These are phyloP conservation scores for Cladosporium sp. DNA, from an alignment of 2,329 filamentous ascomycete genomes.

Conservation along the genomic window DNA sequence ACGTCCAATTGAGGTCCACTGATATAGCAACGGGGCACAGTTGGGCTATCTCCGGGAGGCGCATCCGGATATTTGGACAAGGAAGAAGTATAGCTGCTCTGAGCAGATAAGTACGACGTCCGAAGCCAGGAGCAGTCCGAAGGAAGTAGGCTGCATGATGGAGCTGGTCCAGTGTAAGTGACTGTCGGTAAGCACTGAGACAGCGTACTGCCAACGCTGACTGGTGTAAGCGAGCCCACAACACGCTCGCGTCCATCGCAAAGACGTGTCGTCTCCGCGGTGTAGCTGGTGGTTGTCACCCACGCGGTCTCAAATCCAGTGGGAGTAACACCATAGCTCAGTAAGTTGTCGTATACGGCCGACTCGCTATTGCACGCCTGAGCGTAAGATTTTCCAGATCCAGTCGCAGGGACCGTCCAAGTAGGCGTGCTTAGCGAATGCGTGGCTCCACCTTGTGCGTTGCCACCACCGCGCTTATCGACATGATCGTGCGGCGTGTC, in stretches of 20 bases:
- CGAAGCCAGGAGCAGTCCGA: constrained; percentile 14
- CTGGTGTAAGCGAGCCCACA: constrained; percentile 9
- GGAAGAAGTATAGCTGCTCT: constrained; percentile 3
- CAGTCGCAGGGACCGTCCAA: constrained; percentile 15
- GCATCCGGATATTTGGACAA: constrained; percentile 5
- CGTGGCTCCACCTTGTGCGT: constrained; percentile 1
- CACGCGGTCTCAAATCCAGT: neutral
- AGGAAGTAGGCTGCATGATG: constrained; percentile 8
- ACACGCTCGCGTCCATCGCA: constrained; percentile 14
- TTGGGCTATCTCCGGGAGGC: constrained; percentile 8
- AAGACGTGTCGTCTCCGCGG: constrained; percentile 5
- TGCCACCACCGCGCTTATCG: neutral
- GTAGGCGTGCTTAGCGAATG: constrained; percentile 5
- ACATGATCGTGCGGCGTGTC: constrained; percentile 8
- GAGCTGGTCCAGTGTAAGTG: constrained; percentile 14
- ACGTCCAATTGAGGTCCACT: neutral
- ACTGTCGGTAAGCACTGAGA: neutral
- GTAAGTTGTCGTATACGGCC: constrained; percentile 9
- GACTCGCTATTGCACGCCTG: constrained; percentile 5
- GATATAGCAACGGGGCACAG: constrained; percentile 7
- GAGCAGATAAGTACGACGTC: constrained; percentile 3
- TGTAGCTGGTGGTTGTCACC: constrained; percentile 9
- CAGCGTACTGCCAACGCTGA: neutral
- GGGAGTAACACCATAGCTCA: constrained; percentile 15
- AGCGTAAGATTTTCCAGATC: constrained; percentile 12